phyloP scores from a whole-genome alignment of 371 early-diverging fungal genomes.

The Blakeslea trispora region DNA sequence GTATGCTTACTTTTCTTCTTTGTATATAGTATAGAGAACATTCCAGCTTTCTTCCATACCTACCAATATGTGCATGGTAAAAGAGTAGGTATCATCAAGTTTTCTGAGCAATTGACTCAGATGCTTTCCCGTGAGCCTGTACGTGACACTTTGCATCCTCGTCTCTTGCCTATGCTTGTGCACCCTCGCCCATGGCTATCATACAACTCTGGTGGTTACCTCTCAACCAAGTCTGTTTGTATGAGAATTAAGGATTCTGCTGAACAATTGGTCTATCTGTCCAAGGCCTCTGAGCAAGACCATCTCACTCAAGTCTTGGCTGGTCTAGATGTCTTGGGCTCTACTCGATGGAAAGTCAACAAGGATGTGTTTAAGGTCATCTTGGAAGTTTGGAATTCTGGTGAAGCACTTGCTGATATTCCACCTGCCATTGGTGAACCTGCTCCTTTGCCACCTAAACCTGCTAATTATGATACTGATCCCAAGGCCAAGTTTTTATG shows the following conservation, averaged over 20 bases:
- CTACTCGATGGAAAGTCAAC: constrained; percentile 91
- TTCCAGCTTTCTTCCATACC: constrained; percentile 85
- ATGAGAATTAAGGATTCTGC: constrained; percentile 79
- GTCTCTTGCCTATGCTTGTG: constrained; percentile 93
- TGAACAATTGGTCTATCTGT: constrained; percentile 80
- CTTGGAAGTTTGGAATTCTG: constrained; percentile 88
- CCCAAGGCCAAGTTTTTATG: constrained; percentile 62
- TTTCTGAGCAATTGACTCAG: constrained; percentile 71
- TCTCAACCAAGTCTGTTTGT: constrained; percentile 67
- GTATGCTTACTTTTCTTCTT: background rate
- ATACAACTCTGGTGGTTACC: constrained; percentile 88
- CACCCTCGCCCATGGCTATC: constrained; percentile 95
- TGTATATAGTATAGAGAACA: constrained; percentile 52
- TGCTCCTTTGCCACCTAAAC: constrained; percentile 58
- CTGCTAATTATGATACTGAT: constrained; percentile 71
- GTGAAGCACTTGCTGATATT: constrained; percentile 75
- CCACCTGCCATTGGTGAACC: constrained; percentile 45
- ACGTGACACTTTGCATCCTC: constrained; percentile 69
- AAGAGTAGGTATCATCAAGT: constrained; percentile 73
- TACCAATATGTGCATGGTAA: constrained; percentile 67
- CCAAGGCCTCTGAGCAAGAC: constrained; percentile 78
- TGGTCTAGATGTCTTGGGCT: constrained; percentile 90
- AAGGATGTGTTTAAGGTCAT: constrained; percentile 78
- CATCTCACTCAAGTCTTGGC: constrained; percentile 70
- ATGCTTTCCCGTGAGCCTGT: constrained; percentile 68